Evolutionary conservation across 148 eudicot genomes (phyloP), one percentile per base, ranked within the genome.

Genomic region (Spergularia bocconei): DNA sequence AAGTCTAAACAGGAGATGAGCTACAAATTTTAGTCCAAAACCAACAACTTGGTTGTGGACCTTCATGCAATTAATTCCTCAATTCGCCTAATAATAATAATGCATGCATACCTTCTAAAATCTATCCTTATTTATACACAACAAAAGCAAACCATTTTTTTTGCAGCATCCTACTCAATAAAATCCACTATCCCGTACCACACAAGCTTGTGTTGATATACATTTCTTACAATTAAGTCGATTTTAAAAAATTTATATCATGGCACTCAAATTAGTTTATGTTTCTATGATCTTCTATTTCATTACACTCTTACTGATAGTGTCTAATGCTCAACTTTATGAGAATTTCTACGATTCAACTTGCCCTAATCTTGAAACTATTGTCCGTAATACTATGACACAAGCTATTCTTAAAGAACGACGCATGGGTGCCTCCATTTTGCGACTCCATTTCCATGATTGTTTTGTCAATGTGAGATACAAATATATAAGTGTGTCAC

Each of bases 401-500:
- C 68, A 75, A 23, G 88, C 86, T 56, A 20, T 83, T 20, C 15
- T 0, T 14, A 76, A 38, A 20, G 86, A 83, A 36, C 67, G 48
- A 1, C 73, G 88, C 11, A 72, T 83, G 63, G 86, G 80, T 2
- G 86, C 88, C 21, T 83, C 88, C 6, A 72, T 85, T 36, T 82
- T 85, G 74, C 86, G 88, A 9, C 62, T 85, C 59, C 75, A 71
- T 67, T 85, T 85, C 33, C 86, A 85, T 15, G 86, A 85, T n/a
- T 85, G 85, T 71, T 83, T 80, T 36, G 84, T 83, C 1, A 80
- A 82, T 70, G 82, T 82, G 16, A 76, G 84, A 29, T 29, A 29
- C 36, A 29, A 29, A 29, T 29, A 29, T 29, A 29, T 29, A 29
- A 2, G 36, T 2, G 36, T 29, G 36, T 29, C 36, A 29, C 36